Conservation (phyloP, 2,329 filamentous ascomycete genomes). For the Xenoacremonium recifei region DNA sequence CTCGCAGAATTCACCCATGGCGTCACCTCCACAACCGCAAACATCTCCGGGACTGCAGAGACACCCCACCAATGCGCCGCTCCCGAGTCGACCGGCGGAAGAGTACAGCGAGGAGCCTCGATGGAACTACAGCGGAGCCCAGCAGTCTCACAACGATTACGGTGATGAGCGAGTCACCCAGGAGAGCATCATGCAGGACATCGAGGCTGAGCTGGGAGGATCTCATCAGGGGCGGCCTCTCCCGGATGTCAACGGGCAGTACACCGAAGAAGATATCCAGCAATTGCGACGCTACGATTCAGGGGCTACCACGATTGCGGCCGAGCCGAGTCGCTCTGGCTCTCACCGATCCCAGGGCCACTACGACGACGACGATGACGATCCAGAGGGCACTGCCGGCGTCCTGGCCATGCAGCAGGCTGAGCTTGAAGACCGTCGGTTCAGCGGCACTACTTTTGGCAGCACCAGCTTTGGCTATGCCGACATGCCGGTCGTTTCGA, state of each 20-base stretch:
- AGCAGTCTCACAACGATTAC: constrained; percentile 28
- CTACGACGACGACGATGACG: constrained; percentile 70
- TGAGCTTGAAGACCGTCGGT: constrained; percentile 69
- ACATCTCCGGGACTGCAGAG: constrained; percentile 48
- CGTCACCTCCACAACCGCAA: constrained; percentile 44
- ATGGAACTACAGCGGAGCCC: constrained; percentile 41
- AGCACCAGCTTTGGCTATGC: constrained; percentile 31
- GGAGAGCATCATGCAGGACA: constrained; percentile 57
- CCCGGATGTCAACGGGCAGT: constrained; percentile 44
- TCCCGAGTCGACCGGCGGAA: constrained; percentile 54
- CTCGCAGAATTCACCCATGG: constrained; percentile 48
- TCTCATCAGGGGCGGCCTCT: constrained; percentile 35
- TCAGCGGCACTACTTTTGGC: constrained; percentile 31
- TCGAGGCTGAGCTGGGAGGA: constrained; percentile 52
- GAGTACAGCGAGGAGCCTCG: constrained; percentile 41
- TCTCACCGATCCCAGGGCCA: constrained; percentile 18
- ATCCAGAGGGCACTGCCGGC: constrained; percentile 83
- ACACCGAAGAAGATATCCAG: constrained; percentile 46
- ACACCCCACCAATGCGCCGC: constrained; percentile 59
- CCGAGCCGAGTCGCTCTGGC: constrained; percentile 19
- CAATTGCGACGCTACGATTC: constrained; percentile 51
- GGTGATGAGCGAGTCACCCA: constrained; percentile 42
- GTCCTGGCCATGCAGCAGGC: constrained; percentile 81
- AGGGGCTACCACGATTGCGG: constrained; percentile 43
- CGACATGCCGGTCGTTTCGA: constrained; percentile 30